Conservation (phyloP, 768 basidiomycete genomes). For the Sarcodon aspratus region DNA sequence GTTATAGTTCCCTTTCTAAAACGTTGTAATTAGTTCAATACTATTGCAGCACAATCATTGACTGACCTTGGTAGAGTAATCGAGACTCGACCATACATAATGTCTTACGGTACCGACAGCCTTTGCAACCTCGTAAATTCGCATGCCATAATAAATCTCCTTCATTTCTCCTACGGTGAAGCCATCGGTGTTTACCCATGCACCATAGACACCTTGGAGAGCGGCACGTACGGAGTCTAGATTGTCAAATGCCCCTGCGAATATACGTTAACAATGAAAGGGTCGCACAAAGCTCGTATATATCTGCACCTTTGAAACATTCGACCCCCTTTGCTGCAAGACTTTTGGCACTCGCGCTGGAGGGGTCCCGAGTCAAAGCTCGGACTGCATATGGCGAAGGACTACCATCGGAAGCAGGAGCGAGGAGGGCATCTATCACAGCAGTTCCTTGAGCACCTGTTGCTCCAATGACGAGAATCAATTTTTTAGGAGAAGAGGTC, state of each 20-base stretch:
- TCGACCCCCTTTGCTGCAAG: conserved; percentile 24
- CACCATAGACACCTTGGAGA: conserved; percentile 21
- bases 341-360: conserved; percentile 20
- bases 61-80: conserved; percentile 26
- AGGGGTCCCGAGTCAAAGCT: conserved; percentile 25
- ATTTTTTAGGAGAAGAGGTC: conserved; percentile 10
- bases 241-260: conserved; percentile 21
- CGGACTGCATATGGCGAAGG: conserved; percentile 30
- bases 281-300: background rate
- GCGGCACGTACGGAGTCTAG: conserved; percentile 17
- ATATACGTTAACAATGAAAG: background rate
- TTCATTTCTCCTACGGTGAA: conserved; percentile 29
- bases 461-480: conserved; percentile 32
- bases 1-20: conserved; percentile 8
- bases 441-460: conserved; percentile 32
- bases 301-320: conserved; percentile 18
- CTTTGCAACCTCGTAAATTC: conserved; percentile 29
- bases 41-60: conserved; percentile 7
- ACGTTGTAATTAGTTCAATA: background rate
- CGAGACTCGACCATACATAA: conserved; percentile 28
- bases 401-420: conserved; percentile 19
- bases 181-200: conserved; percentile 21
- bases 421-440: conserved; percentile 25
- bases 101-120: conserved; percentile 21
- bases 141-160: conserved; percentile 26